Conservation (phyloP, 176 grass and related monocot genomes). For the Rhynchospora pubera region DNA sequence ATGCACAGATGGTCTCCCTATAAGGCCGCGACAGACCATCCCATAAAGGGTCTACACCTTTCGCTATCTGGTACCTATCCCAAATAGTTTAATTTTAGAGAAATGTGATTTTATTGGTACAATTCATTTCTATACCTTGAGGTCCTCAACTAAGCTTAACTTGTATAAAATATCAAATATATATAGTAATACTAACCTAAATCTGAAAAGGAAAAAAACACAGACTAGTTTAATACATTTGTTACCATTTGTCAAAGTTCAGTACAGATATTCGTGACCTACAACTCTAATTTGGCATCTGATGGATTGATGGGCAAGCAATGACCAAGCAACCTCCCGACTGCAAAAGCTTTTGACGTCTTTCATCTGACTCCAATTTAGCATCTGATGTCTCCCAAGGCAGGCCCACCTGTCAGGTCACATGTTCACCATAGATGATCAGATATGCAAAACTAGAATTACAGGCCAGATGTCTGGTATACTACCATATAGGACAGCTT, state of each 20-base stretch:
- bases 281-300: conserved; percentile 85
- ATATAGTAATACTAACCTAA: conserved; percentile 12
- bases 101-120: not conserved
- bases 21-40: conserved; percentile 90
- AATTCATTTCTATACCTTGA: conserved; percentile 1
- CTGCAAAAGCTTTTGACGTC: conserved; percentile 84
- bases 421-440: not conserved
- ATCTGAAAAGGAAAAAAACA: not conserved
- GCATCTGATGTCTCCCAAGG: conserved; percentile 87
- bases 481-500: not conserved
- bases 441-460: not conserved
- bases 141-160: not conserved
- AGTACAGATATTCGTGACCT: not conserved
- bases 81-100: conserved; percentile 10
- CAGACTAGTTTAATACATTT: not conserved
- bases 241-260: not conserved
- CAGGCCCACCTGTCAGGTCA: conserved; percentile 70
- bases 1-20: conserved; percentile 84
- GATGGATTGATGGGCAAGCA: conserved; percentile 73
- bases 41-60: conserved; percentile 88
- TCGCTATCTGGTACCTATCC: conserved; percentile 72
- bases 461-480: not conserved
- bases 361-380: conserved; percentile 81
- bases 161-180: not conserved
- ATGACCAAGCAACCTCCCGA: conserved; percentile 76